Base-by-base conservation (phyloP, 805 yeast genomes). In the Ogataea kodamae region DNA sequence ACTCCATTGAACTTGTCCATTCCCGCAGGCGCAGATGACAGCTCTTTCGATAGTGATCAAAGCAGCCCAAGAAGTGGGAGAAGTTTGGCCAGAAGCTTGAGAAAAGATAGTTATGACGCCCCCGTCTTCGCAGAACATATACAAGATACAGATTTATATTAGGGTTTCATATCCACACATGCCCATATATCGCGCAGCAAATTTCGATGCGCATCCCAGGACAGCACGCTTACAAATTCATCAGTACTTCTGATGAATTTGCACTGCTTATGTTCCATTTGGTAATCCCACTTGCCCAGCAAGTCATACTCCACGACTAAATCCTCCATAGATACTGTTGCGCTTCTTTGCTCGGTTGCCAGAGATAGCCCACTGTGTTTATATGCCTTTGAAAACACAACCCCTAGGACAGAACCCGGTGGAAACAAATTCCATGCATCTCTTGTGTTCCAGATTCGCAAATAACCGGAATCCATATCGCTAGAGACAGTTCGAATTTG, bases 1-100 rank as follows among this genome's bases (percentile, higher is more conserved):
- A 61, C 66, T 3, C 66, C 66, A 7, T 37, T 61, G 13, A 47
- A 43, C 20, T 40, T 59, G 21, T 50, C 59, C 4, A 42, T 54
- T 16, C 47, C 59, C 3, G 22, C 31, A 2, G 54, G 43, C n/a
- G 14, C 31, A 16, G 40, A 37, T 22, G 45, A 47, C 9, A 40
- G 38, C 21, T 35, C 46, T 8, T 40, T 45, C 14, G 50, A 48
- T 10, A 42, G 43, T n/a, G 52, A 45, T 24, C 43, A 29, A 10
- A 29, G 16, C 16, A 32, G 35, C 25, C 35, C 25, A 20, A 9
- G 11, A 11, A 32, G 35, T 23, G 15, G 11, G 30, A 32, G 21
- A 22, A 36, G 35, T 24, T 22, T 22, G 17, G 26, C 25, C 6
- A 33, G 18, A 16, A 22, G 28, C 16, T 24, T 23, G 1, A 9